Percentiles rank a stretch among this genome's conserved stretches.
Conservation (phyloP, 1,284 basidiomycete species). For the Fomitopsis pinicola region DNA sequence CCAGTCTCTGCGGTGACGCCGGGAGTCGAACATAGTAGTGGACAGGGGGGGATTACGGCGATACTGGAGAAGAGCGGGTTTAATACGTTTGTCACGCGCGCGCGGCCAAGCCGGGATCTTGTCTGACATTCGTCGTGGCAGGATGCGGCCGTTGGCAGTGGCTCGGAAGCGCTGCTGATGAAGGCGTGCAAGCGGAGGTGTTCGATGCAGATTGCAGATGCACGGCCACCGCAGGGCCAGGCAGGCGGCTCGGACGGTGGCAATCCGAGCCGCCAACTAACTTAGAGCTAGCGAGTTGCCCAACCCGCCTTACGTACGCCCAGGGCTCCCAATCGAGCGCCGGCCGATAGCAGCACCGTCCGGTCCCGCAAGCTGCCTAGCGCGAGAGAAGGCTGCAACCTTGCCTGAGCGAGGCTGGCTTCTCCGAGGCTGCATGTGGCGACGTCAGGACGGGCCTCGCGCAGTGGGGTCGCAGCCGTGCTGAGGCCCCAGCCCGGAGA, state of each 20-base stretch:
- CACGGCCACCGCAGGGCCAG: background rate
- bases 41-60: background rate
- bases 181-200: background rate
- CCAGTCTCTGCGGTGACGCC: constrained; percentile 14
- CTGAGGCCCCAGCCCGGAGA: background rate
- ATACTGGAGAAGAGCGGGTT: background rate
- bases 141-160: background rate
- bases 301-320: background rate
- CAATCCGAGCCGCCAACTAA: background rate
- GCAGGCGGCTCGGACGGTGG: background rate
- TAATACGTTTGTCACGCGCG: background rate
- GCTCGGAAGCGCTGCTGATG: background rate
- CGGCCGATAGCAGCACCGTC: background rate
- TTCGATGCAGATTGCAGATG: too few species aligned
- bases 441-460: background rate
- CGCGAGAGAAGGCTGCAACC: background rate
- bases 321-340: background rate
- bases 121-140: background rate
- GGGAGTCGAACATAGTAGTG: constrained; percentile 13
- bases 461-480: background rate
- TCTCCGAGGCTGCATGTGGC: background rate
- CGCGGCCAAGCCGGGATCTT: background rate
- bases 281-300: background rate
- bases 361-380: background rate
- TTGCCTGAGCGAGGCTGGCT: background rate